Base-by-base conservation (phyloP, 2,329 filamentous ascomycete genomes). In the Cordyceps javanica region DNA sequence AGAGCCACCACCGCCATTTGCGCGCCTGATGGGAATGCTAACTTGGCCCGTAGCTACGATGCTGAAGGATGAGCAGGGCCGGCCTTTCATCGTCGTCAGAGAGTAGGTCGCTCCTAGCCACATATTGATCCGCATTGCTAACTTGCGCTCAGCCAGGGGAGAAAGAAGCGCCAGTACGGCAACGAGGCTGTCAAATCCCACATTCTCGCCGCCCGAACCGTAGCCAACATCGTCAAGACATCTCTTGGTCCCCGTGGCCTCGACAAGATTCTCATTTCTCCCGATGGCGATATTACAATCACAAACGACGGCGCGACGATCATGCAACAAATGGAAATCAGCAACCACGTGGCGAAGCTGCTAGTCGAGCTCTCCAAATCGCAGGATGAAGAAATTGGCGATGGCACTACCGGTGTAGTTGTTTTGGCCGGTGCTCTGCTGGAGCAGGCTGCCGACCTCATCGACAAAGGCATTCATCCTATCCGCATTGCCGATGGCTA, bases 241-340 rank as follows among this genome's bases (percentile, higher is more conserved):
- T 99, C 95, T 63, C 82, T 99, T 67, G 94, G 94, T 52, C 94
- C 94, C 56, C 89, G 94, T 66, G 94, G 94, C 62, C 86, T 99
- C 70, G 94, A 99, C 81, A 99, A 99, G 81, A 99, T 99, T 71
- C 84, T 99, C 67, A 99, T 99, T 68, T 99, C 94, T 53, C 90
- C 94, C 61, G 94, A 99, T 72, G 94, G 94, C 73, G 94, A 99
- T 75, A 99, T 99, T 73, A 99, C 94, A 61, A 91, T 99, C 62
- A 99, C 94, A 65, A 99, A 99, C 78, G 94, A 99, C 77, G 94
- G 94, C 68, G 95, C 95, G 57, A 99, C 94, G 46, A 99, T 99
- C 68, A 81, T 99, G 65, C 88, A 90, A 67, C 91, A 96, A 82
- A 99, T 99, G 94, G 94, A 99, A 78, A 93, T 99, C 66, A 90